Conservation (phyloP, 1,139 yeast genomes). For the Scheffersomyces lignicola region DNA sequence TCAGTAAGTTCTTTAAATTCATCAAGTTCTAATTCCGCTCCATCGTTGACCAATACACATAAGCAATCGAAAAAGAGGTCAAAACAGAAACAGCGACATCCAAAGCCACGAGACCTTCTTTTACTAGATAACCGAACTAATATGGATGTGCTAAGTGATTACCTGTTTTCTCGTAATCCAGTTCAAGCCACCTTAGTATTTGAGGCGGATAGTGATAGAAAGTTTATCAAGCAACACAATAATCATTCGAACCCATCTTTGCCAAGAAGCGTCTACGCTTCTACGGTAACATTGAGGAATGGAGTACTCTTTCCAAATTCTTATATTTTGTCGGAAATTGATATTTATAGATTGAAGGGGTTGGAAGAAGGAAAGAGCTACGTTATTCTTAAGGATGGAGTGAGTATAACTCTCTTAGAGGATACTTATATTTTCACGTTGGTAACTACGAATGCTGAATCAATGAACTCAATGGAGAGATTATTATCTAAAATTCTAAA, state of each 20-base stretch:
- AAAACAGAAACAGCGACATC: background rate
- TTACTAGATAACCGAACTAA: background rate
- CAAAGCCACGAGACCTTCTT: background rate
- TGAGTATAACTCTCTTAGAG: constrained; percentile 19
- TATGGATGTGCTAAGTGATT: constrained; percentile 11
- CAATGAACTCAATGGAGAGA: constrained; percentile 18
- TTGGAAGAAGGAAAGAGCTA: constrained; percentile 26
- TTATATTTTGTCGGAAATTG: constrained; percentile 19
- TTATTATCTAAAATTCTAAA: constrained; percentile 17
- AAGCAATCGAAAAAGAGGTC: background rate
- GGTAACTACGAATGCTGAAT: constrained; percentile 20
- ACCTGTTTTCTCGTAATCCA: constrained; percentile 31
- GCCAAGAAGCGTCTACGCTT: constrained; percentile 1
- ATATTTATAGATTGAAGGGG: constrained; percentile 19
- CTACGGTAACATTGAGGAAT: background rate
- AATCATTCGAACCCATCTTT: constrained; percentile 3
- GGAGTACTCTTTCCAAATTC: constrained; percentile 11
- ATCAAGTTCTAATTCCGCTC: too few species aligned
- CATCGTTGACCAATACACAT: too few species aligned
- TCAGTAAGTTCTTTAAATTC: too few species aligned
- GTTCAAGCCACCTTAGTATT: constrained; percentile 30
- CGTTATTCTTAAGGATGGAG: constrained; percentile 17
- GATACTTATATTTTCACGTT: constrained; percentile 25
- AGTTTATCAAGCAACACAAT: constrained; percentile 6
- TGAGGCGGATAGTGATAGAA: constrained; percentile 37